Evolutionary conservation across 495 filamentous ascomycete genomes (phyloP), one percentile per base, ranked within the genome.

Genomic region (Cercophora scortea): DNA sequence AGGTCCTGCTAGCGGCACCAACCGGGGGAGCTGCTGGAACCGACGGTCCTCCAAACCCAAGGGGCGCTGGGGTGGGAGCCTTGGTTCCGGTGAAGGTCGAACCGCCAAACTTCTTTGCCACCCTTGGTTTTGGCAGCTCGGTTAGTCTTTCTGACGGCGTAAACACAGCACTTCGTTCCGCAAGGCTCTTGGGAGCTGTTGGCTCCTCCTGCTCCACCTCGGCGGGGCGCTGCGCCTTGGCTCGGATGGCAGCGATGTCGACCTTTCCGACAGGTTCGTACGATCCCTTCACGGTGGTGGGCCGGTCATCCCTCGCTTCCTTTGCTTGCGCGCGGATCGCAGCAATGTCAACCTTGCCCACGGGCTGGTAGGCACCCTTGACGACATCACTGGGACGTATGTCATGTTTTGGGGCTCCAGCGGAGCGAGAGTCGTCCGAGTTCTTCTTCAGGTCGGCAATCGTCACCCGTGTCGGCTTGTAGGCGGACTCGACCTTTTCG

Each of bases 341-440:
- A 38, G 88, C 87, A 70, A 99, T 96, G 61, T 97, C 90, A 10
- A 97, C 88, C 68, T 95, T 96, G 9, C 94, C 94, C 54, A 99
- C 78, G 8, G 93, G 93, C 65, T 95, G 91, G 64, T 99, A 99
- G n/a, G 76, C 88, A 9, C 94, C 92, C 57, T 77, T 86, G 19
- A 97, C 85, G 13, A 96, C 76, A 66, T 90, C 84, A 36, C 63
- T 62, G 15, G 71, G 51, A 15, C 62, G 62, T n/a, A 79, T 62
- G 15, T 74, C 63, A 39, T 61, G 53, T 41, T 57, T 51, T 44
- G 63, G 50, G 47, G 70, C 52, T 49, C 62, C 67, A 38, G 69
- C 76, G 58, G 77, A 79, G 38, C 75, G 71, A 19, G 82, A 79
- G 32, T 80, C 76, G 58, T 85, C 78, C 58, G 76, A 80, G 62